Evolutionary conservation across 1,139 yeast genomes (phyloP).

Genomic region (Scheffersomyces titani): DNA sequence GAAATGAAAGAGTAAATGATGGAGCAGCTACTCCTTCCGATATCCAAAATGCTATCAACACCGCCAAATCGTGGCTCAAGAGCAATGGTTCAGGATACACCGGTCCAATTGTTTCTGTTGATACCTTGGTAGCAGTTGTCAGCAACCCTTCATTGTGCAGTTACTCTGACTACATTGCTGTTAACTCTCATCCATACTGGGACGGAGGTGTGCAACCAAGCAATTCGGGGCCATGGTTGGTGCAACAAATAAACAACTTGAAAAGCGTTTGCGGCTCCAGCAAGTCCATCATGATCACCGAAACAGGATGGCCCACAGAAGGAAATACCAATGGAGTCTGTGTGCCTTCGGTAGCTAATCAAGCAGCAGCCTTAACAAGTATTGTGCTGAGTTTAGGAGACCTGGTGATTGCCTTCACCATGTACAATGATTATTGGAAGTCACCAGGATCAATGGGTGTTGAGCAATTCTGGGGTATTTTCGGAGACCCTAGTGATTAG

Average conservation of each 20-base stretch:
- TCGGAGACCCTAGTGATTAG: slow-evolving; percentile 14
- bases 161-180: slow-evolving; percentile 75
- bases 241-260: slow-evolving; percentile 66
- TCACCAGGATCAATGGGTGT: slow-evolving; percentile 63
- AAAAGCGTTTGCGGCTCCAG: slow-evolving; percentile 63
- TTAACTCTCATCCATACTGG: slow-evolving; percentile 81
- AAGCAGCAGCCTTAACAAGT: slow-evolving; percentile 58
- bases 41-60: slow-evolving; percentile 52
- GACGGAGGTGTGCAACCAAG: slow-evolving; percentile 67
- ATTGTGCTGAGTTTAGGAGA: slow-evolving; percentile 56
- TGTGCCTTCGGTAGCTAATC: slow-evolving; percentile 68
- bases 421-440: slow-evolving; percentile 80
- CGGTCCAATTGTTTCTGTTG: slow-evolving; percentile 77
- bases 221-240: slow-evolving; percentile 71
- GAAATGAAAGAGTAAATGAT: slow-evolving; percentile 77
- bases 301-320: slow-evolving; percentile 81
- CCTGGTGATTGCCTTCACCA: slow-evolving; percentile 64
- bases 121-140: slow-evolving; percentile 73
- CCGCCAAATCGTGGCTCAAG: slow-evolving; percentile 60
- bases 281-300: slow-evolving; percentile 64
- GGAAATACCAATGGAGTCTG: slow-evolving; percentile 68
- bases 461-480: slow-evolving; percentile 72
- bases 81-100: slow-evolving; percentile 57
- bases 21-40: slow-evolving; percentile 63
- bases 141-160: slow-evolving; percentile 72